Percentiles rank a stretch among this genome's conserved stretches.
These are phyloP conservation scores for Salix exigua DNA, from an alignment of 345 rosid species.

Conservation along the genomic window DNA sequence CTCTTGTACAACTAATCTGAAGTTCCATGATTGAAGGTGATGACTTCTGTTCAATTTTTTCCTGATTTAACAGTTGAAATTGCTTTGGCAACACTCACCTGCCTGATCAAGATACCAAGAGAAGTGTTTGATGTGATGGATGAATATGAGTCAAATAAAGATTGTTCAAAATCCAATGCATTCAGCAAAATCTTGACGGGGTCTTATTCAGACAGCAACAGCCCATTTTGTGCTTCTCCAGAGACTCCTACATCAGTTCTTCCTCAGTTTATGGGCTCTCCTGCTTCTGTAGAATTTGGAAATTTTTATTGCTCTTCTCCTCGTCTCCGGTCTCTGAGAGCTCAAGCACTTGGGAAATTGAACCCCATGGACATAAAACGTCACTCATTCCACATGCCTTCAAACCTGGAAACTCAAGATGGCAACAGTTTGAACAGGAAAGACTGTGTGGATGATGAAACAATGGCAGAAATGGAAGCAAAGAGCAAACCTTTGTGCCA, in stretches of 20 bases:
- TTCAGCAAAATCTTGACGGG: conserved; percentile 27
- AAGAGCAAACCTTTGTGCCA: conserved; percentile 2
- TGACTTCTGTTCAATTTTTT: neutral
- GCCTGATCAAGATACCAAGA: conserved; percentile 47
- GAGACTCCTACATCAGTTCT: conserved; percentile 54
- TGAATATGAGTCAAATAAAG: conserved; percentile 45
- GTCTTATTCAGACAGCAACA: conserved; percentile 35
- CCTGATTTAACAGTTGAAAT: conserved; percentile 41
- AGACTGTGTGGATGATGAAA: conserved; percentile 22
- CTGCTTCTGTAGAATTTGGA: conserved; percentile 8
- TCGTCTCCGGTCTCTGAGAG: conserved; percentile 42
- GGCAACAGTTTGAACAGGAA: conserved; percentile 16
- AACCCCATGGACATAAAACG: conserved; percentile 65
- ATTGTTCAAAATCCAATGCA: conserved; percentile 20
- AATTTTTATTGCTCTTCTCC: conserved; percentile 28
- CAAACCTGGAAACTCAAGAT: conserved; percentile 32
- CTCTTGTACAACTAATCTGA: neutral
- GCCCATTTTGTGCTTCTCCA: conserved; percentile 41
- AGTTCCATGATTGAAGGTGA: neutral
- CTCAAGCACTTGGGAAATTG: conserved; percentile 66
- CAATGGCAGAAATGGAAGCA: conserved; percentile 12
- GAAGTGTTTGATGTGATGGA: conserved; percentile 62
- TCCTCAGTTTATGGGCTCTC: conserved; percentile 20
- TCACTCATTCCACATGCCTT: conserved; percentile 47
- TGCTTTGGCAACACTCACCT: conserved; percentile 52